Percentiles rank a stretch among this genome's conserved stretches.
phyloP scores from a whole-genome alignment of 208 protist genomes.

The Crithidia fasciculata region DNA sequence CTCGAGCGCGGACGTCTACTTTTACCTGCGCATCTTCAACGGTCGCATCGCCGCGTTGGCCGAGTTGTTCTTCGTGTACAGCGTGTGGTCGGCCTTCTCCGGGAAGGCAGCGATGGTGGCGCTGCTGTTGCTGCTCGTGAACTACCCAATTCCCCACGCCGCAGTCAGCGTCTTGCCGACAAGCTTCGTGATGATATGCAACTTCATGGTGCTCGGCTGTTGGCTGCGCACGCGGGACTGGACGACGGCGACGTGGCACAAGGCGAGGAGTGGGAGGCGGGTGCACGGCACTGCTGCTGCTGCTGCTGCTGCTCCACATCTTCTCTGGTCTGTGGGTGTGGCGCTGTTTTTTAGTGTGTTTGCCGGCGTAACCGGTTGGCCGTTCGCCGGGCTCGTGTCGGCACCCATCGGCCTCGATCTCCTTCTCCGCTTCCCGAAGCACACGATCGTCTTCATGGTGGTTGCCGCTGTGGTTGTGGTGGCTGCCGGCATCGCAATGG shows the following conservation, averaged over 20 bases:
- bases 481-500: slow-evolving; percentile 31
- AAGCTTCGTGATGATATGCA: slow-evolving; percentile 88
- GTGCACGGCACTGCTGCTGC: too few species aligned
- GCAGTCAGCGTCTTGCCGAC: slow-evolving; percentile 81
- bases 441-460: slow-evolving; percentile 26
- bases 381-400: slow-evolving; percentile 86
- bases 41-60: slow-evolving; percentile 44
- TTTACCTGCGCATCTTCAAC: slow-evolving; percentile 65
- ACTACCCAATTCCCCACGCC: slow-evolving; percentile 77
- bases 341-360: slow-evolving; percentile 58
- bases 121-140: slow-evolving; percentile 60
- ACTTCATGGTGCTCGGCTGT: slow-evolving; percentile 64
- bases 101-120: slow-evolving; percentile 49
- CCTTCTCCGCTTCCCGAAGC: slow-evolving; percentile 47
- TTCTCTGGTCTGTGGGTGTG: slow-evolving; percentile 23
- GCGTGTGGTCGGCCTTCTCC: slow-evolving; percentile 53
- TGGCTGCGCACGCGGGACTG: slow-evolving; percentile 55
- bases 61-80: slow-evolving; percentile 69
- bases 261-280: neutral
- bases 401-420: slow-evolving; percentile 85
- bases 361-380: slow-evolving; percentile 85
- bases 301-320: neutral
- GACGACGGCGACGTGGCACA: neutral
- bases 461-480: slow-evolving; percentile 32
- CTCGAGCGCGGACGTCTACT: slow-evolving; percentile 64